These are phyloP conservation scores for Venturia oleaginea DNA, from an alignment of 2,329 filamentous ascomycete species.

Conservation along the genomic window DNA sequence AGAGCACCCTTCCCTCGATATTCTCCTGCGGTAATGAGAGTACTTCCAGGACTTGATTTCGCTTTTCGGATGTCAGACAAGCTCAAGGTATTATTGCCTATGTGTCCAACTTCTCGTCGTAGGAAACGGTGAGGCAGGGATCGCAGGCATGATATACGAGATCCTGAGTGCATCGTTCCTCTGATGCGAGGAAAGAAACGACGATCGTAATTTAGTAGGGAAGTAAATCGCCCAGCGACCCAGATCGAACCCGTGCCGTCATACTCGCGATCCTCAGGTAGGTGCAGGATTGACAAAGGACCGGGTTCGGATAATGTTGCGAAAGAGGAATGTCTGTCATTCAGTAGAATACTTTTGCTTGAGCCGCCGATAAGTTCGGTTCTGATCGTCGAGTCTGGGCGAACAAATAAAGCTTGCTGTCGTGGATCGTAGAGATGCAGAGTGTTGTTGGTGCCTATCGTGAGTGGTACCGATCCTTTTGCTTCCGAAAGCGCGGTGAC, in stretches of 20 bases:
- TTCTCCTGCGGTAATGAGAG: constrained; percentile 73
- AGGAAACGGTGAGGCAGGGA: constrained; percentile 61
- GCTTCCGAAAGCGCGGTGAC: constrained; percentile 74
- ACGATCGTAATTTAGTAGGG: constrained; percentile 80
- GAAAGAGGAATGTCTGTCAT: constrained; percentile 33
- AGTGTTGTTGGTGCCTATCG: constrained; percentile 72
- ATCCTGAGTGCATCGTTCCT: constrained; percentile 75
- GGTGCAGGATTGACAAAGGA: constrained; percentile 72
- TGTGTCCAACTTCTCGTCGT: constrained; percentile 50
- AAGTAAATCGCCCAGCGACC: constrained; percentile 80
- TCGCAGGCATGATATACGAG: constrained; percentile 63
- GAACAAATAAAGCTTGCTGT: constrained; percentile 24
- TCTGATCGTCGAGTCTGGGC: neutral
- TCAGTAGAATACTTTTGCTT: neutral
- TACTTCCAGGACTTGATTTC: constrained; percentile 50
- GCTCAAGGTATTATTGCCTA: constrained; percentile 46
- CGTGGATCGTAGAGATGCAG: constrained; percentile 77
- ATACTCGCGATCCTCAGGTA: constrained; percentile 48
- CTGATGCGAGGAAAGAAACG: constrained; percentile 72
- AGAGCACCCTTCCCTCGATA: constrained; percentile 88
- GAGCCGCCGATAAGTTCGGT: constrained; percentile 4
- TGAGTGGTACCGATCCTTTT: constrained; percentile 59
- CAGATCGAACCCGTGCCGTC: constrained; percentile 59
- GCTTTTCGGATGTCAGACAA: constrained; percentile 44
- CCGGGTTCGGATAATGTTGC: constrained; percentile 71